phyloP scores from a whole-genome alignment of 2,329 filamentous ascomycete species.

The Penicillium sp. region DNA sequence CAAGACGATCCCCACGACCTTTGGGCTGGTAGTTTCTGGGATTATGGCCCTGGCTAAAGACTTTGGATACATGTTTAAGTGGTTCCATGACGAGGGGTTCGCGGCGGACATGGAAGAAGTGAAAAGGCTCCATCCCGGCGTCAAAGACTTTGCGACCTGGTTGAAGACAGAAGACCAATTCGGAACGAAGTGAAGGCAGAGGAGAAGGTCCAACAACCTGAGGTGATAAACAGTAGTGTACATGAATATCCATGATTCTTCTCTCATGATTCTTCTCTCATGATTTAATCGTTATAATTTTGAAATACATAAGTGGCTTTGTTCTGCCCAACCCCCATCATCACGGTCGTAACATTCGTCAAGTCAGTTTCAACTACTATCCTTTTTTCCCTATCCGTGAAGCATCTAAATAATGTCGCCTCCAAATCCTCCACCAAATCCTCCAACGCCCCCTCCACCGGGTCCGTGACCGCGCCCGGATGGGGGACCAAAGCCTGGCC shows the following conservation, averaged over 20 bases:
- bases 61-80: conserved; percentile 45
- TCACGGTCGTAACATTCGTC: neutral
- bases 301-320: too few relatives aligned
- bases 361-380: neutral
- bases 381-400: neutral
- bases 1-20: conserved; percentile 38
- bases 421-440: conserved; percentile 50
- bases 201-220: too few relatives aligned
- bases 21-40: conserved; percentile 34
- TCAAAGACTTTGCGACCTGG: conserved; percentile 7
- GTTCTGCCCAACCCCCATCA: too few relatives aligned
- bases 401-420: conserved; percentile 36
- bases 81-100: conserved; percentile 39
- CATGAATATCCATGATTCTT: too few relatives aligned
- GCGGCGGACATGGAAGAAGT: conserved; percentile 2
- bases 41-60: conserved; percentile 42
- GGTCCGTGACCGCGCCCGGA: conserved; percentile 37
- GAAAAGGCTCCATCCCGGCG: conserved; percentile 2
- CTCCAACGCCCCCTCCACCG: conserved; percentile 46
- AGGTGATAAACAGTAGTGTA: too few relatives aligned
- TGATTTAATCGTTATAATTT: neutral
- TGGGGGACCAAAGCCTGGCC: conserved; percentile 57
- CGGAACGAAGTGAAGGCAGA: neutral
- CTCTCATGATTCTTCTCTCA: neutral
- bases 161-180: conserved; percentile 6